Evolutionary conservation across 176 grass and related monocot genomes (phyloP), one percentile per base, ranked within the genome.

Genomic region (Avena atlantica): DNA sequence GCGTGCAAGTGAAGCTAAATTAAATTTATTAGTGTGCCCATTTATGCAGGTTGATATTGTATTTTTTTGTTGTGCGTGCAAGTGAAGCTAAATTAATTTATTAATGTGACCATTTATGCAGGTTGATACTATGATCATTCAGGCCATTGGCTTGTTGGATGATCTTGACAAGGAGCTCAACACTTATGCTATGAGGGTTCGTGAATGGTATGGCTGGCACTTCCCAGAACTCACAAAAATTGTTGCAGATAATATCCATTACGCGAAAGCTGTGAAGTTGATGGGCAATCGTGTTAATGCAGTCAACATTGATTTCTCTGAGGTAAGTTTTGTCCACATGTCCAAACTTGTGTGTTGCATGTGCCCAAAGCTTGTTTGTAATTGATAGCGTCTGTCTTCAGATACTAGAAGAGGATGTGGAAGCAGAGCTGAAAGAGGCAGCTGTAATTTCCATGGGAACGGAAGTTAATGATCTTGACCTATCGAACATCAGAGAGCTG

Each of bases 61-160:
- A 76, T 59, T 27, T 58, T 48, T 29, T 29, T 16, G 37, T 40
- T 40, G 37, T 21, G 16, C 4, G 15, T 14, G 5, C 60, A 58
- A 62, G 29, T 58, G 44, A 66, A 19, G 8, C 63, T 24, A 27
- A 17, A 45, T 3, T 16, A 47, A 12, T 37, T 66, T n/a, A 64
- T 85, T 42, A 17, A 34, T 79, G 52, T 58, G 20, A 12, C 44
- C 51, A 55, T 37, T 60, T 88, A 42, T 50, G n/a, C 61, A 98
- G 96, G 93, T 95, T 53, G 96, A 98, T 84, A 98, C 96, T 49
- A 98, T 98, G 96, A 98, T 98, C 58, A 90, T 98, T 78, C 96
- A 98, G 69, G 96, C 96, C 70, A 98, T 98, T 78, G 96, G 96
- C 14, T 94, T 98, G 44, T 88, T 98, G 82, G 96, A 98, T 80